phyloP scores from a whole-genome alignment of 2,329 filamentous ascomycete genomes.

The Talaromyces sp. region DNA sequence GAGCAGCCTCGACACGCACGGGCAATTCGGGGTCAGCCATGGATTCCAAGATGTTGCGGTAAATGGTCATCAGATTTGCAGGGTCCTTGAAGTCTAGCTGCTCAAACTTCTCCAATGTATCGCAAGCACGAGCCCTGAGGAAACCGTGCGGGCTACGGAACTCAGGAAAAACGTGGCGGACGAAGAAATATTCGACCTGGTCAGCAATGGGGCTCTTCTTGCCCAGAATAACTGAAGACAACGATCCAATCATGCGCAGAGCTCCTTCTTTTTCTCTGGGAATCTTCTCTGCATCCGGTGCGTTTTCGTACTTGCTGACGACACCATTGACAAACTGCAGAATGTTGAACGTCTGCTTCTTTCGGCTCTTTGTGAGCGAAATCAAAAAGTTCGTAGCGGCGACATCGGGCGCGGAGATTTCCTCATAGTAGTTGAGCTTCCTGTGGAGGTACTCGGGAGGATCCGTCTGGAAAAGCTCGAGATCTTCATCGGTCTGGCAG shows the following conservation, averaged over 20 bases:
- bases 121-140: conserved; percentile 88
- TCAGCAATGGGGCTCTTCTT: conserved; percentile 98
- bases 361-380: conserved; percentile 85
- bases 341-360: conserved; percentile 94
- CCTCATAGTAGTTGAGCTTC: conserved; percentile 97
- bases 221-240: conserved; percentile 88
- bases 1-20: conserved; percentile 87
- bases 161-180: conserved; percentile 96
- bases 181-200: conserved; percentile 97
- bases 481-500: conserved; percentile 85
- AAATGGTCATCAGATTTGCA: conserved; percentile 93
- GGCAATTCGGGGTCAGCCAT: conserved; percentile 94
- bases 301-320: conserved; percentile 85
- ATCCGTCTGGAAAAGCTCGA: conserved; percentile 90
- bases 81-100: conserved; percentile 94
- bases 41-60: conserved; percentile 92
- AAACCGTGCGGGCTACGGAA: conserved; percentile 91
- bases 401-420: conserved; percentile 90
- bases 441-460: conserved; percentile 95
- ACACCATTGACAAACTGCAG: conserved; percentile 92
- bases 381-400: conserved; percentile 96
- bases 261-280: conserved; percentile 95
- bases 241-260: conserved; percentile 91
- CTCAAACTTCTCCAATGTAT: conserved; percentile 97
- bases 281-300: conserved; percentile 84